These are phyloP conservation scores for Xylaria bambusicola DNA, from an alignment of 495 filamentous ascomycete genomes.

Conservation along the genomic window DNA sequence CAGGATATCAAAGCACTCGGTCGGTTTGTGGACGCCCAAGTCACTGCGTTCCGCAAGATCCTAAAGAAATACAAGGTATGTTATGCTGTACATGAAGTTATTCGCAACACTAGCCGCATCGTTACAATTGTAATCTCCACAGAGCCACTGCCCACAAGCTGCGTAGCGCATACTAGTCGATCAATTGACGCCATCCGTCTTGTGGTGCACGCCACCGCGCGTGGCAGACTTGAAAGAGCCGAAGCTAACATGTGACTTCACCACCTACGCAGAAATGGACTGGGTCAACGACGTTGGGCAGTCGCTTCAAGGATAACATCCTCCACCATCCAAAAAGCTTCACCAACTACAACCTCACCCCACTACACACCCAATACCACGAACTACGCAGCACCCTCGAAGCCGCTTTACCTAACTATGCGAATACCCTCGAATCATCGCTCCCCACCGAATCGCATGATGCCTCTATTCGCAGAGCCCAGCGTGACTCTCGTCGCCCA, in stretches of 20 bases:
- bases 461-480: constrained; percentile 16
- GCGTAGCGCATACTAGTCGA: background rate
- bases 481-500: constrained; percentile 26
- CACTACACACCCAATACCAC: constrained; percentile 57
- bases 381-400: constrained; percentile 56
- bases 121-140: background rate
- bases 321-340: constrained; percentile 63
- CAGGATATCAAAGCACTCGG: constrained; percentile 62
- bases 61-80: constrained; percentile 69
- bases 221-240: background rate
- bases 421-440: constrained; percentile 20
- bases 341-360: constrained; percentile 56
- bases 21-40: constrained; percentile 64
- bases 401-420: constrained; percentile 31
- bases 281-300: constrained; percentile 56
- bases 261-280: constrained; percentile 63
- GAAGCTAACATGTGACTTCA: constrained; percentile 16
- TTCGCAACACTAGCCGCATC: background rate
- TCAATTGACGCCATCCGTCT: background rate
- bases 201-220: constrained; percentile 1
- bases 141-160: background rate
- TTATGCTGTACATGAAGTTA: background rate
- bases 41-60: constrained; percentile 68
- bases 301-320: constrained; percentile 59
- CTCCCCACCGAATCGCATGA: constrained; percentile 16